A percentile compares a stretch with the other conserved stretches of the same genome.
These are phyloP conservation scores for Fusarium temperatum DNA, from an alignment of 2,329 filamentous ascomycete species.

Conservation along the genomic window DNA sequence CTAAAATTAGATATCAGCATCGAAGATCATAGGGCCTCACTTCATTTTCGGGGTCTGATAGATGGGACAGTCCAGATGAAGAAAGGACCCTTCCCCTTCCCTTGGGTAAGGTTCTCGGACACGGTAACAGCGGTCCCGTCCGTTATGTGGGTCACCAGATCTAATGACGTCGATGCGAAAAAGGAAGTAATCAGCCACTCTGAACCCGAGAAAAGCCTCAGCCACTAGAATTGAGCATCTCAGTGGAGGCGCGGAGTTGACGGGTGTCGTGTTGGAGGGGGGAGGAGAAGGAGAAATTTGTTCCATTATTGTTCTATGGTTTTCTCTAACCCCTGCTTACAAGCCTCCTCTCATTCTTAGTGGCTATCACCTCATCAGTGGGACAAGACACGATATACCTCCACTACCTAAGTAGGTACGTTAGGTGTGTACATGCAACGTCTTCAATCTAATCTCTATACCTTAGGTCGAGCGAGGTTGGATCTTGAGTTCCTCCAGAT, in stretches of 20 bases:
- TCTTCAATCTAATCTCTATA: background rate
- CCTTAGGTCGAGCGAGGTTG: background rate
- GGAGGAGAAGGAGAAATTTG: slow-evolving; percentile 2
- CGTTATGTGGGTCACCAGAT: background rate
- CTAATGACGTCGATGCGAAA: slow-evolving; percentile 18
- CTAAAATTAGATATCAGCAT: slow-evolving; percentile 5
- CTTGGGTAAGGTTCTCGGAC: background rate
- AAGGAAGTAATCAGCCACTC: slow-evolving; percentile 20
- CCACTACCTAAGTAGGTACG: background rate
- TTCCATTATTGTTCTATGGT: slow-evolving; percentile 30
- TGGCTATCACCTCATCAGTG: slow-evolving; percentile 16
- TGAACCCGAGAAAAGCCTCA: slow-evolving; percentile 6
- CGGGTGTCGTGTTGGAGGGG: background rate
- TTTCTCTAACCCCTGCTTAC: slow-evolving; percentile 22
- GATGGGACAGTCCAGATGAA: background rate
- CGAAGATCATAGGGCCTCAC: background rate
- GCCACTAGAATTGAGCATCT: slow-evolving; percentile 23
- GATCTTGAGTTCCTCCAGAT: background rate
- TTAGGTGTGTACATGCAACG: background rate
- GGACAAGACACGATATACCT: slow-evolving; percentile 5
- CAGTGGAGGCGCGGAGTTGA: slow-evolving; percentile 16
- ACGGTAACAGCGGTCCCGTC: slow-evolving; percentile 1
- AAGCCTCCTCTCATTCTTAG: slow-evolving; percentile 1
- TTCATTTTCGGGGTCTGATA: background rate
- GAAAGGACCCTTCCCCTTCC: slow-evolving; percentile 15